Evolutionary conservation across 2,329 filamentous ascomycete genomes (phyloP), one percentile per base, ranked within the genome.

Genomic region (Diaporthe nobilis): DNA sequence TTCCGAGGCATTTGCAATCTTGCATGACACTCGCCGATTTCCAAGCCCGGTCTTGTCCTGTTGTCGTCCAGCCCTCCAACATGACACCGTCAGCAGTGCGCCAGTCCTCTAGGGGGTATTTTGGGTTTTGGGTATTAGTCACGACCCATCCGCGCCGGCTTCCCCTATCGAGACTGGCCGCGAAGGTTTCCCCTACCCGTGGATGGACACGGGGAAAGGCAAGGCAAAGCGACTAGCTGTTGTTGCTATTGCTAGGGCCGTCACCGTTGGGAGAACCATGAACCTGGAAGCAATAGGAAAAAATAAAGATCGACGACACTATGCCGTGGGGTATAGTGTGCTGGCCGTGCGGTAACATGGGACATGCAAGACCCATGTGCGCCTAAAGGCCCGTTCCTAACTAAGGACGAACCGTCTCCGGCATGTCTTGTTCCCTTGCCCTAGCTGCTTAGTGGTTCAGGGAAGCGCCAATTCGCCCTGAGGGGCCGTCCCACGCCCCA

Each of bases 321-420:
- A 39, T 53, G 47, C 47, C 63, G 47, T 53, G 63, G 47, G 63
- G 31, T 53, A 8, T 53, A 68, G 31, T 53, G 63, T 15, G 47
- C 60, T 47, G 60, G 60, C 60, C 63, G 63, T 68, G 63, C 63
- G 47, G 47, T 39, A 17, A 39, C 47, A 53, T 53, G 63, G 47
- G 60, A 63, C 63, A 53, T 53, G 63, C 63, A 39, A 68, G 8
- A 68, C 63, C 63, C 63, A 65, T 53, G 63, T 68, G 47, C 20
- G 47, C 13, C 44, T 39, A 39, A 31, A 39, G 34, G 31, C 63
- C 63, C 63, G 63, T 68, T 68, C 63, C 63, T 68, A 68, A 68
- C 63, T 68, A 53, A 68, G 63, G 63, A 68, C 63, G 63, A 68
- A 68, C 63, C 63, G 47, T 53, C 63, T 22, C 63, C 63, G 63